Evolutionary conservation across 768 basidiomycete genomes (phyloP), one percentile per base, ranked within the genome.

Genomic region (Suillus sp.): DNA sequence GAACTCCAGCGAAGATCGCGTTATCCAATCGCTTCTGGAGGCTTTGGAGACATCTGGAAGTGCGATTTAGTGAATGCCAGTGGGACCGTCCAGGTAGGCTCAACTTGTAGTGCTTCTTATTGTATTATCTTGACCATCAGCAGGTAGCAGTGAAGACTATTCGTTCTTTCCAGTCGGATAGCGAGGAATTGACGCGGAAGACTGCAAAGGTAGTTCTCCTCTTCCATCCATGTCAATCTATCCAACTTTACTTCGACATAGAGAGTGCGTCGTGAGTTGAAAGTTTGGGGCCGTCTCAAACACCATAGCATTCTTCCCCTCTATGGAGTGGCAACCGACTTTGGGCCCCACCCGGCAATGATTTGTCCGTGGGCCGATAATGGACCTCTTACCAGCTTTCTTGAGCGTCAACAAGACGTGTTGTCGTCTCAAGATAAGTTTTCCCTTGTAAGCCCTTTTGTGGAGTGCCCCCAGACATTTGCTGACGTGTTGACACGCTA

Each of bases 11-110:
- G 34, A 16, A 22, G n/a, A 16, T 37, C 54, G 11, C n/a, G 34
- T 2, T 55, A 55, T 55, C 54, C 34, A 8, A 37, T 22, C 7
- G 14, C n/a, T 16, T 54, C 4, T 2, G 72, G 72, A 5, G 45
- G 10, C 14, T 73, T 65, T 34, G 72, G 66, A 35, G 72, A 75
- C 55, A 55, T 73, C 22, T 73, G 72, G 72, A 64, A 74, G 57
- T 75, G 72, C 6, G 65, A 64, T 42, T 42, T 60, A 54, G 53
- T 35, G 32, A 54, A n/a, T 13, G 2, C n/a, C 11, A 14, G n/a
- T 54, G 53, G 10, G 16, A 22, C n/a, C 47, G 16, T 48, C 11
- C 32, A 34, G 34, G 32, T 45, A 50, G 9, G 53, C 6, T 35
- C 34, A 35, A 11, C 53, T 32, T 14, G n/a, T 13, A 14, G n/a